Percentiles rank a stretch among this genome's conserved stretches.
These are phyloP conservation scores for Hevea brasiliensis DNA, from an alignment of 345 rosid species.

Conservation along the genomic window DNA sequence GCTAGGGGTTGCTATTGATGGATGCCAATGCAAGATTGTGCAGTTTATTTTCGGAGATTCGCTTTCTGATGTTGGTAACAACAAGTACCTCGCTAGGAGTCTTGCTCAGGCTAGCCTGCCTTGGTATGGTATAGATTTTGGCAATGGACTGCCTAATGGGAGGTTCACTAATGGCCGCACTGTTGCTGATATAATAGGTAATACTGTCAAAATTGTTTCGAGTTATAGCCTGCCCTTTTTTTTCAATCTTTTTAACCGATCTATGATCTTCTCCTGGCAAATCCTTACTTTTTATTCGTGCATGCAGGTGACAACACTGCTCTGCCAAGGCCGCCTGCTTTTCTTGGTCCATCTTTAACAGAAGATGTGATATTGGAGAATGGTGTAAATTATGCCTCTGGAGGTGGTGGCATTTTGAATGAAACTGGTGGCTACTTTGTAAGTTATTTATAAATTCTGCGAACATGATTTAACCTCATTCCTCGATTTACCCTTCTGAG, in stretches of 20 bases:
- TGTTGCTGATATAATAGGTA: conserved; percentile 88
- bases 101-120: conserved; percentile 84
- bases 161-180: conserved; percentile 93
- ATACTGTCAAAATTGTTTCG: neutral
- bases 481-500: too few relatives aligned
- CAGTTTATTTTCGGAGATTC: conserved; percentile 98
- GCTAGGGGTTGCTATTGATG: conserved; percentile 29
- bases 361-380: conserved; percentile 70
- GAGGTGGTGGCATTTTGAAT: conserved; percentile 94
- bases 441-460: conserved; percentile 28
- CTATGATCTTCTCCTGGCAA: neutral
- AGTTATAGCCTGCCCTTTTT: too few relatives aligned
- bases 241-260: neutral
- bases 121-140: conserved; percentile 86
- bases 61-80: conserved; percentile 88
- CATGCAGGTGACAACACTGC: conserved; percentile 68
- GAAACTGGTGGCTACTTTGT: conserved; percentile 87
- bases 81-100: conserved; percentile 60
- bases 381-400: conserved; percentile 92
- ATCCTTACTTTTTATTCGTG: neutral
- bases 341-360: conserved; percentile 71
- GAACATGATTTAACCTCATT: too few relatives aligned
- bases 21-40: conserved; percentile 60
- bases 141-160: conserved; percentile 87
- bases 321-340: conserved; percentile 87